These are phyloP conservation scores for Exophiala sp. DNA, from an alignment of 2,329 filamentous ascomycete species.

Conservation along the genomic window DNA sequence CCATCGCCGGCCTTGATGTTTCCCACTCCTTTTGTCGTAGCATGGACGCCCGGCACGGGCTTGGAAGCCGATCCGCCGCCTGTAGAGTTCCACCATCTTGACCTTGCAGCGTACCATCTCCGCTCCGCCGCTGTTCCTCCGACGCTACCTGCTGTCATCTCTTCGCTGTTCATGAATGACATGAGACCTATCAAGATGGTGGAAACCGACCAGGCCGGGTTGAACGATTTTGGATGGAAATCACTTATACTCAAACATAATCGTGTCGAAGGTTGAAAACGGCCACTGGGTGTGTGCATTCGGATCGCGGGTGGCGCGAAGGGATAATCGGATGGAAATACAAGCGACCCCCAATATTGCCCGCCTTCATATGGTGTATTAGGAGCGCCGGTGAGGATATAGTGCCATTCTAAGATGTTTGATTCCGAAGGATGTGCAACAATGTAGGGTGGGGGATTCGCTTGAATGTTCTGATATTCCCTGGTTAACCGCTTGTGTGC, in stretches of 20 bases:
- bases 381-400: conserved; percentile 69
- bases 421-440: conserved; percentile 80
- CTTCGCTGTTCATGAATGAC: conserved; percentile 97
- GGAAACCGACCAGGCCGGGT: conserved; percentile 95
- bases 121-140: conserved; percentile 71
- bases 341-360: conserved; percentile 96
- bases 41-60: conserved; percentile 46
- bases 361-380: conserved; percentile 89
- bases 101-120: conserved; percentile 66
- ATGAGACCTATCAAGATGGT: conserved; percentile 92
- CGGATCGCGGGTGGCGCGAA: conserved; percentile 96
- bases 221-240: conserved; percentile 97
- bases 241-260: conserved; percentile 94
- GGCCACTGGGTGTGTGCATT: conserved; percentile 95
- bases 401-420: conserved; percentile 70
- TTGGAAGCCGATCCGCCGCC: conserved; percentile 67
- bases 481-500: conserved; percentile 64
- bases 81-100: conserved; percentile 94
- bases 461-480: conserved; percentile 59
- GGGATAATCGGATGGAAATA: conserved; percentile 93
- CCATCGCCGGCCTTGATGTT: conserved; percentile 84
- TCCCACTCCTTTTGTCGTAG: conserved; percentile 62
- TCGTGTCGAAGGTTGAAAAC: conserved; percentile 86
- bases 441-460: conserved; percentile 83
- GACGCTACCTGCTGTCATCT: conserved; percentile 94